These are phyloP conservation scores for Camellia oleifera DNA, from an alignment of 179 eudicot species.

Conservation along the genomic window DNA sequence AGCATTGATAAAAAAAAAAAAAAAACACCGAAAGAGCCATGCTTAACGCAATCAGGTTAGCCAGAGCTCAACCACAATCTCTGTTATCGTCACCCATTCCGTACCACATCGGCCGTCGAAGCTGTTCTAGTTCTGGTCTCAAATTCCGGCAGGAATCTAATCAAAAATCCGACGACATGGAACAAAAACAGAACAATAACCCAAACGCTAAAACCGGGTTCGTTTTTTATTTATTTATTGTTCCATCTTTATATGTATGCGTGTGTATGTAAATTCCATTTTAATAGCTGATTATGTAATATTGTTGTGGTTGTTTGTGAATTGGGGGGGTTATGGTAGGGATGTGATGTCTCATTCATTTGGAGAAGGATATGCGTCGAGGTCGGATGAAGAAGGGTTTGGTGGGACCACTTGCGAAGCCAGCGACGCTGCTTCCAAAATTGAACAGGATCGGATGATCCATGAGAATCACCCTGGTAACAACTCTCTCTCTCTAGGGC, in stretches of 20 bases:
- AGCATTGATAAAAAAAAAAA: too few relatives aligned
- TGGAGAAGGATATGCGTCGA: constrained; percentile 64
- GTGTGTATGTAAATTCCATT: neutral
- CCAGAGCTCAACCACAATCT: neutral
- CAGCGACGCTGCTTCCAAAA: constrained; percentile 22
- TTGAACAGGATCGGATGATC: constrained; percentile 7
- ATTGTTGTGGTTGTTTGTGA: too few relatives aligned
- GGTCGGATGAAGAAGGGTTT: constrained; percentile 79
- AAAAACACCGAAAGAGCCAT: neutral
- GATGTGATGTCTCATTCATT: constrained; percentile 59
- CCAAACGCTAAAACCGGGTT: neutral
- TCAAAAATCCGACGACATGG: neutral
- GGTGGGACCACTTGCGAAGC: constrained; percentile 50
- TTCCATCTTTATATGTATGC: neutral
- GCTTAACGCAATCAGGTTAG: constrained; percentile 12
- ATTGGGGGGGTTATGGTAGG: constrained; percentile 17
- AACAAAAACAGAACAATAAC: neutral
- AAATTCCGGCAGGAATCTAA: neutral
- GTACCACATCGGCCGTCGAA: neutral
- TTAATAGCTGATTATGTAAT: neutral
- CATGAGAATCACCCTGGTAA: constrained; percentile 21
- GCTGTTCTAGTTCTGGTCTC: neutral
- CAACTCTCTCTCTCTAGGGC: neutral
- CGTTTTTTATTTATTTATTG: neutral
- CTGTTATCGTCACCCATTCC: constrained; percentile 6